Evolutionary conservation across 768 basidiomycete genomes (phyloP), one percentile per base, ranked within the genome.

Genomic region (Macrolepiota albuminosa): DNA sequence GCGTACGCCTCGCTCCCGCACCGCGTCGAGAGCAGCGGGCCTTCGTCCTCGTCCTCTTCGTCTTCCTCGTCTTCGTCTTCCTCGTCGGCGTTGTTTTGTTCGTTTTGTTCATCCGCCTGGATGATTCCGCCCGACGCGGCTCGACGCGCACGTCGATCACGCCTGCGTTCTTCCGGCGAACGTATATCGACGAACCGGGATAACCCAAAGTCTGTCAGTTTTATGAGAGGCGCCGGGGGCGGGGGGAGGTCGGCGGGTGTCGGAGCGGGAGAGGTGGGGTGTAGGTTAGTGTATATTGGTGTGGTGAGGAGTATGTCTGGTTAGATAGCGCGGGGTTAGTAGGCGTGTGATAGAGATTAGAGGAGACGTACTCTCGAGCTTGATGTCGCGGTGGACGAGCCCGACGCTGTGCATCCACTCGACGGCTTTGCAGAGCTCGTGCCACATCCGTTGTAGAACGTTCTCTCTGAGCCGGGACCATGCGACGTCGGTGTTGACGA

Each of bases 1-100:
- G 93, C 91, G 72, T 95, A 95, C 0, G 88, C 89, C 69, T 96
- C 93, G 33, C 86, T 89, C 6, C 93, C 93, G 71, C 93, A 96
- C 1, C 93, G 83, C 11, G 93, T 95, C 18, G 80, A 79, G 11
- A 95, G 76, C 16, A 85, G 73, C 1, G 87, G 88, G 21, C 67
- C 77, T 48, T 62, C 53, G 1, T 65, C 55, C 29, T 29, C 29
- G 2, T 62, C 56, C 1, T 75, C 75, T 1, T 64, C 66, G 0
- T 63, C 54, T 54, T 56, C 29, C 57, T 62, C 56, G 3, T 75
- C 75, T 1, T 64, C 66, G 1, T 63, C 57, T 54, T 56, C 21
- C 21, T 21, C 21, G 21, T 21, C 21, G 21, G 21, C 21, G 29
- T 29, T 29, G 29, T 29, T 29, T 21, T 1, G 48, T 6, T 18